Percentiles rank a stretch among this genome's conserved stretches.
Conservation (phyloP, 345 rosid genomes). For the Lepidium africanum region DNA sequence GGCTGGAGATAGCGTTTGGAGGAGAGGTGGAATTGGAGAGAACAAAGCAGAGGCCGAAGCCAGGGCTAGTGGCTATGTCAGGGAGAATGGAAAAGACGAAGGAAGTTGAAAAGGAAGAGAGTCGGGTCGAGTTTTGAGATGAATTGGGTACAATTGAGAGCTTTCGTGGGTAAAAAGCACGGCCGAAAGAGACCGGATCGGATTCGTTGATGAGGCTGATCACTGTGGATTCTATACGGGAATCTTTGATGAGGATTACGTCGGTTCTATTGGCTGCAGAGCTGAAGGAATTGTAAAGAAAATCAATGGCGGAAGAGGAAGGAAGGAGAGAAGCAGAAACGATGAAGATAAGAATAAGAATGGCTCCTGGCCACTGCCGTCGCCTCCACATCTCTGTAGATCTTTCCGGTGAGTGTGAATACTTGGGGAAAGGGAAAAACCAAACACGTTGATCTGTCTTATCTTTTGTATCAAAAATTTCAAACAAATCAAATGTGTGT, state of each 20-base stretch:
- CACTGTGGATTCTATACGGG: slow-evolving; percentile 46
- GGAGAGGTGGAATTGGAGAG: slow-evolving; percentile 75
- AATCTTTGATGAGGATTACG: slow-evolving; percentile 52
- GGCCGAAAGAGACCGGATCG: slow-evolving; percentile 49
- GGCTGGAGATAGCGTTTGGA: slow-evolving; percentile 57
- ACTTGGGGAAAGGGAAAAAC: not conserved
- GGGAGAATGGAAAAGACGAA: slow-evolving; percentile 41
- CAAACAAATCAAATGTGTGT: not conserved
- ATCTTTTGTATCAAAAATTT: not conserved
- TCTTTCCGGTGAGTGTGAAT: slow-evolving; percentile 2
- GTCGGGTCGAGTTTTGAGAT: slow-evolving; percentile 32
- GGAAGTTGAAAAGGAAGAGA: slow-evolving; percentile 72
- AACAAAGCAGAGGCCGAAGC: slow-evolving; percentile 79
- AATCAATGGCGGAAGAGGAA: slow-evolving; percentile 37
- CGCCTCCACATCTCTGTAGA: not conserved
- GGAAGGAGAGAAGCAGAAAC: slow-evolving; percentile 10
- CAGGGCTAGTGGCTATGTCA: slow-evolving; percentile 55
- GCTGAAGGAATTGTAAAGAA: slow-evolving; percentile 59
- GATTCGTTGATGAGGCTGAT: slow-evolving; percentile 61
- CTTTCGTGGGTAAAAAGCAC: slow-evolving; percentile 49
- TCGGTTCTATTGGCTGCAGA: slow-evolving; percentile 33
- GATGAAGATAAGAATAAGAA: not conserved
- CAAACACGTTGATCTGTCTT: not conserved
- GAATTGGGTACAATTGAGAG: slow-evolving; percentile 38
- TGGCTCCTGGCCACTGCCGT: not conserved